Evolutionary conservation across 2,329 filamentous ascomycete genomes (phyloP).

Genomic region (Coleophoma crateriformis): DNA sequence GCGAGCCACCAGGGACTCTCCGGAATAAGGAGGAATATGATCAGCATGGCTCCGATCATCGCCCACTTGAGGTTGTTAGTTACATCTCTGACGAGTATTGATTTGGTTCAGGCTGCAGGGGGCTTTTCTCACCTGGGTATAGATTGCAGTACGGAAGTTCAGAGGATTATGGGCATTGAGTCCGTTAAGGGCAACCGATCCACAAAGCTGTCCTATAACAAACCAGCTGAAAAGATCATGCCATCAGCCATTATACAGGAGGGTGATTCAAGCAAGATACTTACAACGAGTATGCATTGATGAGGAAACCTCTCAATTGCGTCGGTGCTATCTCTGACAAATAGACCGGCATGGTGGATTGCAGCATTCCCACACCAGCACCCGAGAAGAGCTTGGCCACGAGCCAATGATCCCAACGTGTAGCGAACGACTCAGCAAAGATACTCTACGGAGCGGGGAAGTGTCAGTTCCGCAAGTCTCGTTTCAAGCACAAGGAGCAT

Average conservation of each 20-base stretch:
- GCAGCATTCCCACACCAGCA: constrained; percentile 14
- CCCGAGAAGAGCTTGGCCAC: constrained; percentile 16
- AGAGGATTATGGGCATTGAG: constrained; percentile 25
- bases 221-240: constrained; percentile 28
- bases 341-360: constrained; percentile 15
- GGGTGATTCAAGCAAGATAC: constrained; percentile 8
- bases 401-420: constrained; percentile 12
- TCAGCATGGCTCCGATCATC: constrained; percentile 33
- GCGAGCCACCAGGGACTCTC: constrained; percentile 36
- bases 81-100: not conserved
- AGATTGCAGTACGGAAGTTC: constrained; percentile 34
- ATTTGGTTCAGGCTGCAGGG: not conserved
- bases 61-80: constrained; percentile 29
- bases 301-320: constrained; percentile 11
- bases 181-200: constrained; percentile 32
- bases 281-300: constrained; percentile 14
- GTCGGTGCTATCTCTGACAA: constrained; percentile 15
- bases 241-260: not conserved
- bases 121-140: constrained; percentile 29
- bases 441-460: constrained; percentile 6
- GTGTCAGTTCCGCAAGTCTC: not conserved
- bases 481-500: not conserved
- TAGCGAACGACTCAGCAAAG: constrained; percentile 12
- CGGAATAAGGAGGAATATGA: constrained; percentile 32
- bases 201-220: constrained; percentile 35